Evolutionary conservation across 495 filamentous ascomycete species (phyloP), one percentile per base, ranked within the genome.

Genomic region (Aspergillus baeticus): DNA sequence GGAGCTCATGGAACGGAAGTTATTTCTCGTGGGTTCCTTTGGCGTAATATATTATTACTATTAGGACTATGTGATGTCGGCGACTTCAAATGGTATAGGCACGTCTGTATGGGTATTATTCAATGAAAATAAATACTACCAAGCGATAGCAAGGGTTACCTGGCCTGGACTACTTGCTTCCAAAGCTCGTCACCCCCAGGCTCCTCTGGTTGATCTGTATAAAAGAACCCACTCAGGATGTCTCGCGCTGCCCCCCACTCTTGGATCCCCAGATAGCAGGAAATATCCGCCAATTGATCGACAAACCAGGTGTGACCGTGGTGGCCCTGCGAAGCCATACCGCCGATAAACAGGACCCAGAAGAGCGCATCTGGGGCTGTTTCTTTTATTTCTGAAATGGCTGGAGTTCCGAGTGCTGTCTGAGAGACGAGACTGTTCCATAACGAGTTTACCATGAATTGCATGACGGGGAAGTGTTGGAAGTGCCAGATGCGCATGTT

Each of bases 301-400:
- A 55, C 43, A 23, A 55, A 55, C 53, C 53, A 55, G 0, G 41
- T 2, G 35, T 55, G 53, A 1, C 15, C 15, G 7, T 39, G 8
- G 13, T 47, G 37, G 5, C 53, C 53, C 20, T 41, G 43, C 18
- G 53, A 55, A 0, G 53, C 53, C 33, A 55, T 23, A 1, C 53
- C 43, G 13, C 53, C 53, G 13, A 55, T 17, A 33, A 55, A 48
- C 2, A 55, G 53, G 4, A 55, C 31, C 53, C 53, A 55, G 33
- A 55, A 48, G 8, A 41, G 36, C 5, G 48, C 42, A 14, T 48
- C 43, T 8, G 53, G 43, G 13, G 42, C 10, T 11, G 10, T 26
- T n/a, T 17, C n/a, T 15, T 45, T 20, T n/a, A n/a, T n/a, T n/a
- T n/a, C n/a, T n/a, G n/a, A n/a, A n/a, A n/a, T n/a, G n/a, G n/a